Percentiles rank a stretch among this genome's conserved stretches.
These are phyloP conservation scores for Ilyonectria destructans DNA, from an alignment of 2,329 filamentous ascomycete genomes.

Conservation along the genomic window DNA sequence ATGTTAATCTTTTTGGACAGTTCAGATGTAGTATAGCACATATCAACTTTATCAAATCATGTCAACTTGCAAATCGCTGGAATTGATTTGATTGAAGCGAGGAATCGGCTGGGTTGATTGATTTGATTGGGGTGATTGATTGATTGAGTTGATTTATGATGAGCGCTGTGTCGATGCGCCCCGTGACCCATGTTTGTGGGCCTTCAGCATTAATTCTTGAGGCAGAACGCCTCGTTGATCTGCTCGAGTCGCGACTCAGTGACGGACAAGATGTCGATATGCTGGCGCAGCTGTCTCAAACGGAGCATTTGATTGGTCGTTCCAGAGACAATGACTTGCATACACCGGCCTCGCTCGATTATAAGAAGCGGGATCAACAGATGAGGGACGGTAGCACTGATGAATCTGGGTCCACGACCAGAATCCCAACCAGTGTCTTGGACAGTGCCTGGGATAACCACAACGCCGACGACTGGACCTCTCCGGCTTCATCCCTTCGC, in stretches of 20 bases:
- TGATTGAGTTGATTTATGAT: no score
- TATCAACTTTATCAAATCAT: no score
- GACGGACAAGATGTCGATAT: conserved; percentile 2
- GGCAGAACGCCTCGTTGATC: conserved; percentile 17
- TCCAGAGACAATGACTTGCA: conserved; percentile 2
- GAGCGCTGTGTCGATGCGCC: neutral
- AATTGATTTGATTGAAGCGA: no score
- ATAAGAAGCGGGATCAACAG: conserved; percentile 9
- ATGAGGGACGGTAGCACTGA: neutral
- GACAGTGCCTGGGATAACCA: neutral
- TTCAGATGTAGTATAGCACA: no score
- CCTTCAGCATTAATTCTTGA: neutral
- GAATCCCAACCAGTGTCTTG: neutral
- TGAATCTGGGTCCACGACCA: neutral
- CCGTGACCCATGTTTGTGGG: neutral
- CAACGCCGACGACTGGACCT: conserved; percentile 1
- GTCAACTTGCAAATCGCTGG: no score
- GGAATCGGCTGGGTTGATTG: no score
- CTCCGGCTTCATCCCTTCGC: neutral
- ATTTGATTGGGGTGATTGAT: no score
- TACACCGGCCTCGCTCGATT: neutral
- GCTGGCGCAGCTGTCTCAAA: neutral
- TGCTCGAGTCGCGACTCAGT: conserved; percentile 15
- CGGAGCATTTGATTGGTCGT: neutral
- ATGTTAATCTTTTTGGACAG: no score